Conservation (phyloP, 176 grass and related monocot genomes). For the Zoysia japonica region DNA sequence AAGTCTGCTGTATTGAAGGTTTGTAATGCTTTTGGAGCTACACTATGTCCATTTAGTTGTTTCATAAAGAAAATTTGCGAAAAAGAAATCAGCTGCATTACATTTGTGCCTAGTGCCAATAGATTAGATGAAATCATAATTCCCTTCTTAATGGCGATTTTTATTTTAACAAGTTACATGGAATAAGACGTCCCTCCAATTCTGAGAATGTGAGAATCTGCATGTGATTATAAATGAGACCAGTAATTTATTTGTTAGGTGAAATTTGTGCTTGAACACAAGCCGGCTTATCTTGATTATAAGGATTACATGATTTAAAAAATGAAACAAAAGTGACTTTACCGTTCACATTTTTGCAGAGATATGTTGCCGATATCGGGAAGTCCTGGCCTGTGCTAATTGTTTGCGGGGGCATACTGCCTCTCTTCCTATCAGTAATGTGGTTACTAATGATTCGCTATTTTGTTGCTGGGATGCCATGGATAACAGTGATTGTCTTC, state of each 20-base stretch:
- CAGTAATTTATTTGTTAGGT: conserved; percentile 17
- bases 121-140: neutral
- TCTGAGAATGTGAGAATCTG: neutral
- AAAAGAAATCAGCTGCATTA: neutral
- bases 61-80: neutral
- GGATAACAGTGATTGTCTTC: conserved; percentile 90
- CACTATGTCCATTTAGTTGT: conserved; percentile 13
- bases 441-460: conserved; percentile 97
- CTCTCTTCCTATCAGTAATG: conserved; percentile 69
- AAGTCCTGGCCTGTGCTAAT: conserved; percentile 95
- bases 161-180: neutral
- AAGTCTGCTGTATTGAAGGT: conserved; percentile 87
- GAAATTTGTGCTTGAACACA: neutral
- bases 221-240: neutral
- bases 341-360: conserved; percentile 51
- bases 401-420: conserved; percentile 93
- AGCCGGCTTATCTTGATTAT: neutral
- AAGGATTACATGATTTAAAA: neutral
- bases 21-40: conserved; percentile 22
- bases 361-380: conserved; percentile 88
- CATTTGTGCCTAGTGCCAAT: neutral
- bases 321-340: neutral
- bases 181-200: neutral
- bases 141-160: neutral
- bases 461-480: conserved; percentile 95